Base-by-base conservation (phyloP, 257 asterid genomes). In the Salvia splendens region DNA sequence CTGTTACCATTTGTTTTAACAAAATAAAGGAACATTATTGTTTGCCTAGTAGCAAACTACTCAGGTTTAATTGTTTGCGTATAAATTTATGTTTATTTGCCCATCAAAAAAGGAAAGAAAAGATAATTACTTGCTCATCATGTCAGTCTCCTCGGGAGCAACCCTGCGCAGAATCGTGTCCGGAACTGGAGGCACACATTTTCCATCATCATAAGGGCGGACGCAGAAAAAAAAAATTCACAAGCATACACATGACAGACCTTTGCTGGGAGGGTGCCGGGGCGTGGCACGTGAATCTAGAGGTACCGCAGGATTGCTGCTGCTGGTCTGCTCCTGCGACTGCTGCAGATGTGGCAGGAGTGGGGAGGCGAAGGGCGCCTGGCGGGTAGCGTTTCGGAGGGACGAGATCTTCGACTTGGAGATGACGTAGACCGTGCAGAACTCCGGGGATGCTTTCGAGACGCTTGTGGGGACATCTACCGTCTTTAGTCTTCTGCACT, bases 381-480 rank as follows among this genome's bases (percentile, higher is more conserved):
- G 70, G 0, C 94, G 88, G 42, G 81, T 74, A 30, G 90, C 84
- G 14, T 82, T 84, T 48, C 81, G 57, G 28, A 86, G 81, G 4
- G 86, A 75, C 0, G 90, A 80, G 10, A 86, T 74, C 69, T 84
- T 86, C 2, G 81, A 16, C 63, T 84, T 86, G 5, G 90, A 84
- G 65, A 84, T 84, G 7, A 84, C 86, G 16, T 80, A 84, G 57
- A 86, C 87, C 2, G 90, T 82, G 73, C 94, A 86, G 74, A 86
- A 86, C 60, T 86, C 94, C 0, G 94, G 94, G 28, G 94, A 72
- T 32, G 73, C 78, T 73, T 84, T 86, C 12, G 86, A 78, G 16
- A 84, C 84, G 28, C 70, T 73, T 16, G 76, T 78, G 0, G 94
- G 94, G 53, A 82, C 72, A 66, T 86, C 94, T 24, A 75, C 50